phyloP scores from a whole-genome alignment of 2,329 filamentous ascomycete species.

The Fonsecaea pedrosoi region DNA sequence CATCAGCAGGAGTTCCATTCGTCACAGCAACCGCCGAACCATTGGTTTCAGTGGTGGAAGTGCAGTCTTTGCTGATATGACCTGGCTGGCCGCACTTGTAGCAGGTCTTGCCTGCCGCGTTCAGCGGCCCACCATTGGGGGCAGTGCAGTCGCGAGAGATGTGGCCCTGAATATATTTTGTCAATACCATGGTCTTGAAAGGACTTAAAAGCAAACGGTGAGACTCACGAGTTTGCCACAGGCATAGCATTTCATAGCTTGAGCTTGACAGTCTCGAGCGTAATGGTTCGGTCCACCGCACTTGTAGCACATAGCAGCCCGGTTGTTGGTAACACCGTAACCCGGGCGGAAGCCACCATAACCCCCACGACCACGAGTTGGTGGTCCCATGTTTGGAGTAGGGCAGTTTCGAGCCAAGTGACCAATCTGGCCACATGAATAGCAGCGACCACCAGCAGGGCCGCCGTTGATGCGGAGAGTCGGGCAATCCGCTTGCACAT shows the following conservation, averaged over 20 bases:
- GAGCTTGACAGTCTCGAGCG: slow-evolving; percentile 95
- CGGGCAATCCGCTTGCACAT: slow-evolving; percentile 98
- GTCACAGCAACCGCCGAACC: slow-evolving; percentile 40
- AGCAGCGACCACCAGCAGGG: slow-evolving; percentile 85
- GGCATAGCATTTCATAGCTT: slow-evolving; percentile 98
- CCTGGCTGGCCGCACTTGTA: slow-evolving; percentile 96
- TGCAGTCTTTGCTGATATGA: slow-evolving; percentile 95
- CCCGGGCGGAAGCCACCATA: slow-evolving; percentile 73
- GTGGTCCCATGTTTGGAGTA: slow-evolving; percentile 71
- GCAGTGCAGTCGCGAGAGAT: slow-evolving; percentile 95
- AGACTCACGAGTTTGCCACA: slow-evolving; percentile 78
- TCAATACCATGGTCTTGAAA: slow-evolving; percentile 22
- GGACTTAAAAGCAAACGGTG: neutral
- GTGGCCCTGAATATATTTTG: slow-evolving; percentile 63
- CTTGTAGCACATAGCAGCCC: slow-evolving; percentile 72
- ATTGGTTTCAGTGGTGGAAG: slow-evolving; percentile 68
- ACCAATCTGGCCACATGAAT: slow-evolving; percentile 91
- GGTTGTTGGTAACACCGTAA: slow-evolving; percentile 61
- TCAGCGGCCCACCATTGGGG: slow-evolving; percentile 92
- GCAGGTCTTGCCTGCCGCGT: slow-evolving; percentile 97
- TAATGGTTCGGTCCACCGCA: slow-evolving; percentile 93
- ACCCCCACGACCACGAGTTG: slow-evolving; percentile 71
- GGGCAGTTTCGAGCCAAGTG: slow-evolving; percentile 92
- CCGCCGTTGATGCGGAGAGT: slow-evolving; percentile 87
- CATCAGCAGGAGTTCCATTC: slow-evolving; percentile 36